Evolutionary conservation across 2,329 filamentous ascomycete species (phyloP), one percentile per base, ranked within the genome.

Genomic region (Sordariomycetes sp.): DNA sequence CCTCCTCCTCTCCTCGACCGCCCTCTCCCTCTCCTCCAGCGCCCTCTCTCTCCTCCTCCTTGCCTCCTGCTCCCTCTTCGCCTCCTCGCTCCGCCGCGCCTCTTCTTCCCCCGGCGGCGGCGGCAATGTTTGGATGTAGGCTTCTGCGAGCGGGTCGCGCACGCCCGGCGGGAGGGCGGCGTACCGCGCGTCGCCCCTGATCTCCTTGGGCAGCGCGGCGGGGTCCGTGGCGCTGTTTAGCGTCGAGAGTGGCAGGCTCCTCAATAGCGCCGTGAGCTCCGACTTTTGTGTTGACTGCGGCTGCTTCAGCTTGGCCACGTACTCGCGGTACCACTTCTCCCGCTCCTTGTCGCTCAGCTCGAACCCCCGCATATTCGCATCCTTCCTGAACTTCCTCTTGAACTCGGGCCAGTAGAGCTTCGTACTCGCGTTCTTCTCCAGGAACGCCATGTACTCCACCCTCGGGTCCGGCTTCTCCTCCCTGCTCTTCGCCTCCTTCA

Each of bases 351-450:
- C 90, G 37, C 77, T 74, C 25, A 92, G 76, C 55, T 78, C 81
- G 34, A 82, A 76, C 60, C 93, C 88, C 61, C 86, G 88, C 88
- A 99, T 91, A 57, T 86, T 81, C 0, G 81, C 71, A 62, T 96
- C 91, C 63, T 88, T 92, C 63, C 87, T 88, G 72, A 85, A 94
- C 69, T 97, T 99, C 37, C 94, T 80, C 65, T 89, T 90, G 73
- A 99, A 99, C 69, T 99, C 94, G 0, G 90, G 87, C 94, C 94
- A 99, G 76, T 96, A 99, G 1, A 99, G 79, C 72, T 96, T 97
- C 0, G 90, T 87, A 0, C 87, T 94, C 0, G 92, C 93, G 64
- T 90, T 82, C 54, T 87, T 82, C 62, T 93, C 85, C 34, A 99
- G 76, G 62, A 99, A 88, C 0, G 82, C 80, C 60, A 97, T 74